Base-by-base conservation (phyloP, 768 basidiomycete species). In the Tricholoma terreum region DNA sequence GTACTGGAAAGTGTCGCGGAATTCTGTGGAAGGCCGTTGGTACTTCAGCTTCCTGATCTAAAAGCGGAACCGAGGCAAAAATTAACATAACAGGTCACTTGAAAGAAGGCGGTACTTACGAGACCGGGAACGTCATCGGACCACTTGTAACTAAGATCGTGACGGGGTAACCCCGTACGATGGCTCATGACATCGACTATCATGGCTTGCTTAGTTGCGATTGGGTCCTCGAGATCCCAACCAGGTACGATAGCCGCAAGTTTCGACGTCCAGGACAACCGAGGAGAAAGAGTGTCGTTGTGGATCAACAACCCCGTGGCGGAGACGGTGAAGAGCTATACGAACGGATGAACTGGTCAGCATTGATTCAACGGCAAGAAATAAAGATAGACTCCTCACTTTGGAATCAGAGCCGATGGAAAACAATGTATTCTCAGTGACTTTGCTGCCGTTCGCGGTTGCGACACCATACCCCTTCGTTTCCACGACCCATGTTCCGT, bases 401-500 rank as follows among this genome's bases (percentile, higher is more conserved):
- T 71, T 71, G 7, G 70, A 71, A 49, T 69, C 70, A 6, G 72
- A 73, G 0, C 62, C 70, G n/a, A 73, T 68, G 34, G 56, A 49
- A 38, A 69, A 70, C 6, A 65, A 51, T 1, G 70, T 71, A 14
- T 70, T 58, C 52, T 63, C 60, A 3, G 64, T 68, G n/a, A 68
- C 64, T 22, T 61, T 52, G 11, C 52, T 63, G 0, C 66, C 67
- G 17, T 63, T 63, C 3, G 57, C 48, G 7, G 64, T 65, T 1
- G 72, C 71, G 9, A 50, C 58, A 3, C 72, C 72, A 38, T 70
- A 72, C 1, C 72, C 70, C 55, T 69, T 68, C 6, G 65, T 67
- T 45, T 72, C 70, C 15, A 72, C 59, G 14, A 63, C 64, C 70
- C 70, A 73, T 8, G 50, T 58, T 6, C 65, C 67, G 3, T 64